These are phyloP conservation scores for Brassica rapa DNA, from an alignment of 345 rosid species.

Conservation along the genomic window DNA sequence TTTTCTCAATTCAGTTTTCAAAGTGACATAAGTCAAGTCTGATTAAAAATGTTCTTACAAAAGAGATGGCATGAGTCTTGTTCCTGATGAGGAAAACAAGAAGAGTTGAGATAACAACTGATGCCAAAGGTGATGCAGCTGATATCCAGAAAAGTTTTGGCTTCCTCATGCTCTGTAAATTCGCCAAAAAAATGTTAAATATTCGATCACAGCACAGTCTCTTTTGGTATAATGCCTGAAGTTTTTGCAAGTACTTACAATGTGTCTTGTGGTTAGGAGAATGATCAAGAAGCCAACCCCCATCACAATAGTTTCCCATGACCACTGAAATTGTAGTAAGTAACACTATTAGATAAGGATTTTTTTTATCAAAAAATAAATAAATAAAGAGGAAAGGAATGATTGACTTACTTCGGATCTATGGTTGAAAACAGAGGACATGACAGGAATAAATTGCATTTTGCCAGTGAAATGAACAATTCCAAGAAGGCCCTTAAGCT, in stretches of 20 bases:
- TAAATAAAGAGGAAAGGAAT: background rate
- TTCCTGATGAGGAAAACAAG: conserved; percentile 62
- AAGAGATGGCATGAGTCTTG: conserved; percentile 64
- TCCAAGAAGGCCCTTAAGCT: conserved; percentile 92
- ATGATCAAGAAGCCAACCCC: conserved; percentile 69
- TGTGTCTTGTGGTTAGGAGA: conserved; percentile 75
- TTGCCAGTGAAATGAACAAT: conserved; percentile 85
- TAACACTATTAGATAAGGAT: conserved; percentile 21
- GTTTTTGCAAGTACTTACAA: conserved; percentile 54
- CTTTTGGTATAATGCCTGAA: background rate
- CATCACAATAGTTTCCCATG: conserved; percentile 81
- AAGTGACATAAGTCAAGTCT: background rate
- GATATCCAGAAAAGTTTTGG: conserved; percentile 97
- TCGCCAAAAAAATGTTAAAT: background rate
- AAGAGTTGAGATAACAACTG: conserved; percentile 77
- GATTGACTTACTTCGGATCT: conserved; percentile 63
- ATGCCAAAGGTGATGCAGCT: conserved; percentile 86
- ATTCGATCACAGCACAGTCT: background rate
- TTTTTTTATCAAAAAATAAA: background rate
- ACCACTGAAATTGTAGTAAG: conserved; percentile 64
- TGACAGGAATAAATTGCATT: conserved; percentile 90
- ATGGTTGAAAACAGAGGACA: conserved; percentile 46
- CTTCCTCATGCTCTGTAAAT: conserved; percentile 69
- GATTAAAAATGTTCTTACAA: conserved; percentile 52
- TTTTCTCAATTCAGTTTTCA: background rate